phyloP scores from a whole-genome alignment of 768 basidiomycete genomes.

The Bullera alba region DNA sequence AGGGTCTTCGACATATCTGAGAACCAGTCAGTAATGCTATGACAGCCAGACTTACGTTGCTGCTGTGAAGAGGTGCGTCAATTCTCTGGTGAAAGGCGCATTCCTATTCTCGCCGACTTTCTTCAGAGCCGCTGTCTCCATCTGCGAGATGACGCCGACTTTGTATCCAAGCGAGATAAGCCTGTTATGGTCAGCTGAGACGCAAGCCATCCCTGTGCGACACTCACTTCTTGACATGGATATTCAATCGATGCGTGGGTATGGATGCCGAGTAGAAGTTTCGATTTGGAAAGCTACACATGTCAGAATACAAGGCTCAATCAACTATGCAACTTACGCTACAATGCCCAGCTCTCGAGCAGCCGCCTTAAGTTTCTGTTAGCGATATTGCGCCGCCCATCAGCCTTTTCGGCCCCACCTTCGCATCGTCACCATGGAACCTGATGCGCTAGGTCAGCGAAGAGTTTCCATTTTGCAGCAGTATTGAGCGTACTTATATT shows the following conservation, averaged over 20 bases:
- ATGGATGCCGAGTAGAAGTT: constrained; percentile 47
- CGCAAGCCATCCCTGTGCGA: neutral
- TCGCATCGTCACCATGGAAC: constrained; percentile 47
- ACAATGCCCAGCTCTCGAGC: constrained; percentile 44
- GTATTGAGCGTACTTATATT: constrained; percentile 33
- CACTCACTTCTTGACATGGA: constrained; percentile 46
- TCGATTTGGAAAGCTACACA: constrained; percentile 36
- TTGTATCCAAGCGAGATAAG: constrained; percentile 45
- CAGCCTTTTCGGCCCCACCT: constrained; percentile 14
- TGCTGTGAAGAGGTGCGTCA: constrained; percentile 76
- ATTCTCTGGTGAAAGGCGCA: constrained; percentile 45
- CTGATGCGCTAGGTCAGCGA: constrained; percentile 19
- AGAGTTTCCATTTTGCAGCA: neutral
- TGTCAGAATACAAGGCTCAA: constrained; percentile 3
- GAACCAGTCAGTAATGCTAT: neutral
- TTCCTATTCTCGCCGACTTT: constrained; percentile 44
- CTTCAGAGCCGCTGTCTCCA: constrained; percentile 46
- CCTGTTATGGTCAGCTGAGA: constrained; percentile 15
- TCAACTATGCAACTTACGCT: constrained; percentile 37
- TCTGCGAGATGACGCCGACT: constrained; percentile 47
- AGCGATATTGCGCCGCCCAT: neutral
- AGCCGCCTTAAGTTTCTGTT: constrained; percentile 25
- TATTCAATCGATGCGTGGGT: constrained; percentile 43
- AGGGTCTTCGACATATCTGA: constrained; percentile 68
- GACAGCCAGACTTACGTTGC: constrained; percentile 60